Evolutionary conservation across 805 yeast species (phyloP).

Genomic region (Candida incommunis): DNA sequence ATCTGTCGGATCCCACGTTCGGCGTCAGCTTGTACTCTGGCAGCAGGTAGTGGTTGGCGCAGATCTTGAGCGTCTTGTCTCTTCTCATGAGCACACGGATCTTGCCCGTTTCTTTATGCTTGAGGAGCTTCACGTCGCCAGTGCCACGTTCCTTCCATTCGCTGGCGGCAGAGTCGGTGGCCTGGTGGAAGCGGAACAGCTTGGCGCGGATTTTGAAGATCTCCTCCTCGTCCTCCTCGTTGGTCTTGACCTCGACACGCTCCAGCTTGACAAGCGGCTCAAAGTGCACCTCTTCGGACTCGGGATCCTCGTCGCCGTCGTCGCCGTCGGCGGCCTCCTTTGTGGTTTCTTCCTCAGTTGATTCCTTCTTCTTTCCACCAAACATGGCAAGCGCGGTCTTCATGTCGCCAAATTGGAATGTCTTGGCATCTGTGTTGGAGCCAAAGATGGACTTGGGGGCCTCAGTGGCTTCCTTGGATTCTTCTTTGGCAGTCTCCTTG

Average conservation of each 20-base stretch:
- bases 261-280: conserved; percentile 93
- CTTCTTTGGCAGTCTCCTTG: conserved; percentile 1
- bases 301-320: conserved; percentile 48
- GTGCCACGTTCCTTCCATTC: conserved; percentile 99
- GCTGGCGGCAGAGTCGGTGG: conserved; percentile 48
- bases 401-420: conserved; percentile 2
- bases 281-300: conserved; percentile 77
- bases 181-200: conserved; percentile 62
- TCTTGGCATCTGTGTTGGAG: background rate
- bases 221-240: conserved; percentile 81
- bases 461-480: background rate
- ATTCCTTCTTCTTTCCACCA: conserved; percentile 44
- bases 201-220: conserved; percentile 83
- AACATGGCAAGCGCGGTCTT: conserved; percentile 81
- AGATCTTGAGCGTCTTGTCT: conserved; percentile 94
- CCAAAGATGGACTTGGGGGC: conserved; percentile 9
- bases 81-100: conserved; percentile 95
- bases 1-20: conserved; percentile 93
- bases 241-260: conserved; percentile 91
- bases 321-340: conserved; percentile 13
- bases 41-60: conserved; percentile 80
- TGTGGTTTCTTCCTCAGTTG: conserved; percentile 23
- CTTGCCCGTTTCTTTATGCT: conserved; percentile 72
- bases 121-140: conserved; percentile 90
- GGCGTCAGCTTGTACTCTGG: conserved; percentile 76